Percentiles rank a stretch among this genome's conserved stretches.
Conservation (phyloP, 805 yeast genomes). For the Wickerhamiella slavikovae region DNA sequence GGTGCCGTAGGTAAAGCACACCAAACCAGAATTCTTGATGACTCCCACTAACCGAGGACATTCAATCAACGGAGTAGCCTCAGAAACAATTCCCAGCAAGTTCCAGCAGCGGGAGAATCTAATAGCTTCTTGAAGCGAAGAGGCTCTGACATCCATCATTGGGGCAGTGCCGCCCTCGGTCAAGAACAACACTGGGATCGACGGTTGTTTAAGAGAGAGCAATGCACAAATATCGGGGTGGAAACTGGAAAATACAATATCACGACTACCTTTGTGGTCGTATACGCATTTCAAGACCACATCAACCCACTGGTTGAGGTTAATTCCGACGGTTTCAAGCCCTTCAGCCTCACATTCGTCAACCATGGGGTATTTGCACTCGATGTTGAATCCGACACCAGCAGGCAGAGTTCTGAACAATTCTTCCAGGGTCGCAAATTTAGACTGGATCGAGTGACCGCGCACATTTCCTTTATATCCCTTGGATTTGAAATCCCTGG, state of each 20-base stretch:
- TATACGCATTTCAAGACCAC: slow-evolving; percentile 64
- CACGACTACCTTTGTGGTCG: slow-evolving; percentile 60
- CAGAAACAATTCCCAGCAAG: slow-evolving; percentile 75
- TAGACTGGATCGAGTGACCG: slow-evolving; percentile 76
- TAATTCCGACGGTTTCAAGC: slow-evolving; percentile 67
- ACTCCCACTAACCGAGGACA: slow-evolving; percentile 81
- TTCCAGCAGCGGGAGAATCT: slow-evolving; percentile 85
- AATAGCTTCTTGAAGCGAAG: slow-evolving; percentile 75
- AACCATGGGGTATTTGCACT: slow-evolving; percentile 85
- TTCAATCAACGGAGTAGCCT: slow-evolving; percentile 65
- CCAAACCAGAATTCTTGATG: slow-evolving; percentile 79
- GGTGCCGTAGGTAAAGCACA: slow-evolving; percentile 80
- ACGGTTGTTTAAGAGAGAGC: slow-evolving; percentile 78
- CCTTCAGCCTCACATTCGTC: slow-evolving; percentile 81
- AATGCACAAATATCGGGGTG: slow-evolving; percentile 83
- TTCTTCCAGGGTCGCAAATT: slow-evolving; percentile 74
- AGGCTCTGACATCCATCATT: slow-evolving; percentile 85
- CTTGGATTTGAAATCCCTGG: slow-evolving; percentile 71
- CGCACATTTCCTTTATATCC: slow-evolving; percentile 87
- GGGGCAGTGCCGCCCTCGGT: slow-evolving; percentile 69
- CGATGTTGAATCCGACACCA: slow-evolving; percentile 82
- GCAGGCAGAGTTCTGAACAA: slow-evolving; percentile 63
- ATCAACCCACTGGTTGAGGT: slow-evolving; percentile 74
- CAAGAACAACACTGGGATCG: slow-evolving; percentile 73
- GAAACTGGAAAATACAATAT: slow-evolving; percentile 77